Conservation (phyloP, 768 basidiomycete species). For the Mycena olivaceomarginata region DNA sequence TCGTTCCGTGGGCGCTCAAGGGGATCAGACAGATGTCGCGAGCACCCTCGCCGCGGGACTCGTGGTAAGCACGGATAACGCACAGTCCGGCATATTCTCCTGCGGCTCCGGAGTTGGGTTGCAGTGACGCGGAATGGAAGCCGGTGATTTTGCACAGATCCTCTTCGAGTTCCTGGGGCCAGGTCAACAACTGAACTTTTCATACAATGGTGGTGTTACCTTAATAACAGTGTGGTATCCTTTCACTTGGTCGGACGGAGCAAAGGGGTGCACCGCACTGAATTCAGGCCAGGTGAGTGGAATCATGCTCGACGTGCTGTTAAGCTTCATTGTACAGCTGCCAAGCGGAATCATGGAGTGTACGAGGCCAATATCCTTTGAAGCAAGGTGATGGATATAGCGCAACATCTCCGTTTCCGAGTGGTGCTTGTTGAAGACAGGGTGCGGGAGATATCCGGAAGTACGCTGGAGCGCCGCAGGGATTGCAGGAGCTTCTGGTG, state of each 20-base stretch:
- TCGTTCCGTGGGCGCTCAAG: slow-evolving; percentile 97
- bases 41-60: slow-evolving; percentile 88
- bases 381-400: slow-evolving; percentile 94
- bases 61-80: slow-evolving; percentile 96
- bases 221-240: slow-evolving; percentile 91
- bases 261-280: slow-evolving; percentile 93
- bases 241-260: slow-evolving; percentile 90
- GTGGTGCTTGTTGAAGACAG: slow-evolving; percentile 97
- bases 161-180: slow-evolving; percentile 87
- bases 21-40: slow-evolving; percentile 96
- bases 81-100: slow-evolving; percentile 98
- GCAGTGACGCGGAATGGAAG: slow-evolving; percentile 96
- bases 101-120: slow-evolving; percentile 98
- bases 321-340: slow-evolving; percentile 98
- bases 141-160: slow-evolving; percentile 97
- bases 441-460: slow-evolving; percentile 86
- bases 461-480: slow-evolving; percentile 75
- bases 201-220: slow-evolving; percentile 57
- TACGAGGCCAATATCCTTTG: slow-evolving; percentile 95
- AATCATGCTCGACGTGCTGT: slow-evolving; percentile 98
- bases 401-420: slow-evolving; percentile 99
- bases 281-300: slow-evolving; percentile 97
- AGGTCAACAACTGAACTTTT: background rate
- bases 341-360: slow-evolving; percentile 98
- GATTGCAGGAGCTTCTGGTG: slow-evolving; percentile 66